Base-by-base conservation (phyloP, 2,329 filamentous ascomycete species). In the Neonectria neomacrospora region DNA sequence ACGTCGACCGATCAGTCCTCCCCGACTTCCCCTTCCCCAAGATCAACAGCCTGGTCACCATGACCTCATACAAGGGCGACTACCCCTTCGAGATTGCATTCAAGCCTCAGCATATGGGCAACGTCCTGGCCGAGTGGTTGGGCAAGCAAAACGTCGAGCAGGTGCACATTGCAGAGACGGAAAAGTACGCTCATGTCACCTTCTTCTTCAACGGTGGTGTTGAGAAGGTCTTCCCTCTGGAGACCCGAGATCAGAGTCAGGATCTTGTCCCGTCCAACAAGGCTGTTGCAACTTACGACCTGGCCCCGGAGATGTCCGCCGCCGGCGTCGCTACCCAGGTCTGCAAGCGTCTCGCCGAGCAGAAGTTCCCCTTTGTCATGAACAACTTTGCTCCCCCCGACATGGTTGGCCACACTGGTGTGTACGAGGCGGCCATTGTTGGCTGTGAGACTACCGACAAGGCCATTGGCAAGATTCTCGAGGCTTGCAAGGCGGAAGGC, bases 171-270 rank as follows among this genome's bases (percentile, higher is more conserved):
- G 96, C 96, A 61, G 96, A 99, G 87, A 99, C 96, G 2, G 96
- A 99, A 81, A 99, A 99, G 85, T 99, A 99, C 80, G 96, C 96
- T 37, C 96, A 99, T 83, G 96, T 99, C 68, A 98, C 96, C 61
- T 98, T 98, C 88, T 98, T 98, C 88, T 98, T 98, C 90, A 99
- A 99, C 83, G 96, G 96, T 61, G 96, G 96, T 76, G 92, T 97
- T 56, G 96, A 99, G 84, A 97, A 97, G 85, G 92, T 93, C 67
- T 99, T 97, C 82, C 89, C 91, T 57, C 90, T 94, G 51, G 96
- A 99, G 83, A 89, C 90, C 67, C 92, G 96, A 70, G 96, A 99
- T 75, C 91, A 97, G 85, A 81, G 80, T 28, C 88, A 90, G 78
- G 88, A 90, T 77, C 82, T 90, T 5, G 94, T 99, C 48, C 90